phyloP scores from a whole-genome alignment of 139 green algal genomes.

The Micractinium sp. region DNA sequence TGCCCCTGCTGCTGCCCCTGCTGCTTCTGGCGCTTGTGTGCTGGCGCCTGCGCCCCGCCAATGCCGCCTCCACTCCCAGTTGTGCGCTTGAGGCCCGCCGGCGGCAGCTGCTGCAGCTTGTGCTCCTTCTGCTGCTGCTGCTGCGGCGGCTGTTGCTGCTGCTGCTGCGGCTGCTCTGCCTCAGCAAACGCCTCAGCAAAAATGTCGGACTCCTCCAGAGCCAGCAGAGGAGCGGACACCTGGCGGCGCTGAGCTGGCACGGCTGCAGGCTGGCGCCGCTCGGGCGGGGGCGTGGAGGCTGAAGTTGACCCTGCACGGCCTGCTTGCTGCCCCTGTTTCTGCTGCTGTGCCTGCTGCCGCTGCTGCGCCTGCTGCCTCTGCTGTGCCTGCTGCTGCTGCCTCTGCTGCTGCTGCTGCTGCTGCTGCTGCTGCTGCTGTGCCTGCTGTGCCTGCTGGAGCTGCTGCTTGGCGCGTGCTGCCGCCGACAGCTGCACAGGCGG shows the following conservation, averaged over 20 bases:
- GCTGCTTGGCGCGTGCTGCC: background rate
- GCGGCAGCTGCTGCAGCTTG: background rate
- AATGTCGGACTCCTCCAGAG: background rate
- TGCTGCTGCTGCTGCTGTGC: background rate
- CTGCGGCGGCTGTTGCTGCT: background rate
- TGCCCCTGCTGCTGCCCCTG: background rate
- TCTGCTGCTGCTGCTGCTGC: background rate
- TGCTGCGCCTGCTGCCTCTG: background rate
- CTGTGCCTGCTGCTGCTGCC: background rate
- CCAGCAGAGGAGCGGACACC: background rate
- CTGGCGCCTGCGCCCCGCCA: background rate
- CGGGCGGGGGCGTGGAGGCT: background rate
- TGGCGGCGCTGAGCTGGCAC: too few species aligned
- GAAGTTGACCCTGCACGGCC: background rate
- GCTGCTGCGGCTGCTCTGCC: background rate
- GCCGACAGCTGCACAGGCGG: too few species aligned
- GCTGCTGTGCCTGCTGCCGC: background rate
- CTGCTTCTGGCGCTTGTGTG: background rate
- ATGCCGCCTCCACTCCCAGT: background rate
- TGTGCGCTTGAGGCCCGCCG: background rate
- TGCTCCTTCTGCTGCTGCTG: background rate
- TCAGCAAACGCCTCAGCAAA: slow-evolving; percentile 14
- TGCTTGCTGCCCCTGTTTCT: background rate
- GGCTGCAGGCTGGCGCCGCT: too few species aligned
- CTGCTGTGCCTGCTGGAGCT: background rate